A percentile compares a stretch with the other conserved stretches of the same genome.
These are phyloP conservation scores for Acer campestre DNA, from an alignment of 345 rosid genomes.

Conservation along the genomic window DNA sequence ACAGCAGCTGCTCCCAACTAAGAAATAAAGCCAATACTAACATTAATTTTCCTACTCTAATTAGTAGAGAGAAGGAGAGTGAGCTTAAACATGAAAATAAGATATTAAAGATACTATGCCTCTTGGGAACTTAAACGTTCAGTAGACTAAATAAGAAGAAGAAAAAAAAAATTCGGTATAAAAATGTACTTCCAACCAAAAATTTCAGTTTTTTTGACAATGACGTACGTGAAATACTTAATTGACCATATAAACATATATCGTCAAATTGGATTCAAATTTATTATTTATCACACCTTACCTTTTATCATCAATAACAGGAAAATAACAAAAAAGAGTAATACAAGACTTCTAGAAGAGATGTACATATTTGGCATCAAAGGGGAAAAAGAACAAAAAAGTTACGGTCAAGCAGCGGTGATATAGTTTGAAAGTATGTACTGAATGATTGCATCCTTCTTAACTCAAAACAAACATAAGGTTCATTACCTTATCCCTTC, in stretches of 20 bases:
- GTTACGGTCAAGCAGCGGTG: neutral
- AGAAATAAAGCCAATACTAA: constrained; percentile 18
- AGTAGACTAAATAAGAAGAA: neutral
- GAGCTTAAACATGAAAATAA: neutral
- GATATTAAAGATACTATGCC: neutral
- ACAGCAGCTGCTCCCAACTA: constrained; percentile 99
- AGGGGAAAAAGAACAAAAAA: constrained; percentile 1
- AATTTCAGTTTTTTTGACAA: neutral
- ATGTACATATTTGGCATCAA: neutral
- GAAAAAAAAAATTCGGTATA: neutral
- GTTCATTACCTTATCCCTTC: constrained; percentile 89
- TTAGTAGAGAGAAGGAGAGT: neutral
- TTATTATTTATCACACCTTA: neutral
- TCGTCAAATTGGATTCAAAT: neutral
- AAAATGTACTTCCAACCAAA: neutral
- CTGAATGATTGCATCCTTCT: neutral
- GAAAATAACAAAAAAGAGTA: neutral
- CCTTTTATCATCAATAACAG: neutral
- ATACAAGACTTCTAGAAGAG: neutral
- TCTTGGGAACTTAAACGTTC: neutral
- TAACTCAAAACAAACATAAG: constrained; percentile 15
- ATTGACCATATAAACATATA: neutral
- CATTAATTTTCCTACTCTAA: neutral
- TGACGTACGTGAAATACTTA: neutral
- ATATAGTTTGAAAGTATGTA: neutral